Evolutionary conservation across 192 early-diverging fungal genomes (phyloP).

Genomic region (Mortierella antarctica): DNA sequence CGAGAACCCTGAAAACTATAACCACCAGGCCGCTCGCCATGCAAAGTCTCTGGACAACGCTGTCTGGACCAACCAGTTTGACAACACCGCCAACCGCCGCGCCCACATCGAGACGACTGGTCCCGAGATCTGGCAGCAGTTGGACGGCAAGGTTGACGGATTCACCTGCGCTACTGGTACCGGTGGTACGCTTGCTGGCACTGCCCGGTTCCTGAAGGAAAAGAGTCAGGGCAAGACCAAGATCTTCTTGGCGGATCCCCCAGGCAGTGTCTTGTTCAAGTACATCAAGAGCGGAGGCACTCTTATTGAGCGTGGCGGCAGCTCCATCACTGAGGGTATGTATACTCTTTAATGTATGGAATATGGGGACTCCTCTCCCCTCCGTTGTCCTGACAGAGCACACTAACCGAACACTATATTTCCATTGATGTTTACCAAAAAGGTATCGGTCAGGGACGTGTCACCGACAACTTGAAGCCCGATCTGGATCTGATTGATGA

Average conservation of each 20-base stretch:
- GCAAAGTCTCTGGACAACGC: constrained; percentile 85
- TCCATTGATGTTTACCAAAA: not conserved
- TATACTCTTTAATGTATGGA: not conserved
- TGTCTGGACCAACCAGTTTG: constrained; percentile 98
- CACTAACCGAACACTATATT: not conserved
- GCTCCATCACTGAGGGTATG: constrained; percentile 90
- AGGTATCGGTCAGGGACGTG: constrained; percentile 91
- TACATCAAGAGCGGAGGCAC: constrained; percentile 79
- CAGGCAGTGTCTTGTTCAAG: constrained; percentile 90
- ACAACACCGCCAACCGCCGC: constrained; percentile 90
- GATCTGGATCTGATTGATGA: constrained; percentile 86
- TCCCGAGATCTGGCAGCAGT: constrained; percentile 93
- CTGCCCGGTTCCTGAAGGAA: constrained; percentile 84
- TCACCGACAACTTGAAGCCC: constrained; percentile 89
- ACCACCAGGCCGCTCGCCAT: constrained; percentile 88
- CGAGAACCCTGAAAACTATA: constrained; percentile 93
- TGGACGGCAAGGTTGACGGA: constrained; percentile 82
- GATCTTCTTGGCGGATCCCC: constrained; percentile 91
- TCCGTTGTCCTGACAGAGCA: not conserved
- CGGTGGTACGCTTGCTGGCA: constrained; percentile 91
- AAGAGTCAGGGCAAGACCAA: constrained; percentile 74
- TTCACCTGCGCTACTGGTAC: constrained; percentile 95
- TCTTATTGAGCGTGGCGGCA: constrained; percentile 76
- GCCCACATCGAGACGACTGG: constrained; percentile 97
- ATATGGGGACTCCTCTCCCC: not conserved